Evolutionary conservation across 768 basidiomycete genomes (phyloP).

Genomic region (Gymnopilus dilepis): DNA sequence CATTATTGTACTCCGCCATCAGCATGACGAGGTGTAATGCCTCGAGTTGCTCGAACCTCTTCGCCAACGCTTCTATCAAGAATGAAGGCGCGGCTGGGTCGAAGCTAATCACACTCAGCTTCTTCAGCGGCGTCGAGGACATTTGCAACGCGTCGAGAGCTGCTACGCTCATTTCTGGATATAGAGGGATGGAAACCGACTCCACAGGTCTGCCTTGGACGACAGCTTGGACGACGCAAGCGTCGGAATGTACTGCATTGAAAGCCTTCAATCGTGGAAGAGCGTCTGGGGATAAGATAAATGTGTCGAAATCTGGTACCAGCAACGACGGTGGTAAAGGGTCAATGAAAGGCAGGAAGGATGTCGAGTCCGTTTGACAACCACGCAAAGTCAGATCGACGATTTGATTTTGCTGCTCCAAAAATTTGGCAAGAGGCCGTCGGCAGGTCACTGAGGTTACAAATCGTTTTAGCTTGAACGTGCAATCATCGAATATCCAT

Average conservation of each 20-base stretch:
- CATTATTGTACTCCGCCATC: conserved; percentile 51
- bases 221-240: conserved; percentile 49
- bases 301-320: conserved; percentile 22
- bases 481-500: conserved; percentile 53
- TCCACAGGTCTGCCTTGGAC: conserved; percentile 37
- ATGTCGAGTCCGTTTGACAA: conserved; percentile 40
- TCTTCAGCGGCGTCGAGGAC: conserved; percentile 40
- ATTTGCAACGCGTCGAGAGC: conserved; percentile 18
- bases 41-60: conserved; percentile 54
- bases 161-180: conserved; percentile 20
- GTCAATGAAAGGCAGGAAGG: conserved; percentile 25
- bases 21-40: conserved; percentile 66
- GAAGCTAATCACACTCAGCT: conserved; percentile 65
- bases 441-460: conserved; percentile 64
- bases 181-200: conserved; percentile 25
- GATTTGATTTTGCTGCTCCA: conserved; percentile 54
- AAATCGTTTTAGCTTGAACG: conserved; percentile 51
- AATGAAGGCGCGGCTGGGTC: conserved; percentile 49
- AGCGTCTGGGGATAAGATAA: conserved; percentile 42
- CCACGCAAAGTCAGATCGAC: conserved; percentile 62
- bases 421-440: conserved; percentile 50
- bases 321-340: conserved; percentile 18
- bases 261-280: conserved; percentile 55
- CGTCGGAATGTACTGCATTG: conserved; percentile 59
- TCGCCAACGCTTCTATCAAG: conserved; percentile 53